Evolutionary conservation across 1,284 basidiomycete genomes (phyloP), one percentile per base, ranked within the genome.

Genomic region (Ganoderma lucidum): DNA sequence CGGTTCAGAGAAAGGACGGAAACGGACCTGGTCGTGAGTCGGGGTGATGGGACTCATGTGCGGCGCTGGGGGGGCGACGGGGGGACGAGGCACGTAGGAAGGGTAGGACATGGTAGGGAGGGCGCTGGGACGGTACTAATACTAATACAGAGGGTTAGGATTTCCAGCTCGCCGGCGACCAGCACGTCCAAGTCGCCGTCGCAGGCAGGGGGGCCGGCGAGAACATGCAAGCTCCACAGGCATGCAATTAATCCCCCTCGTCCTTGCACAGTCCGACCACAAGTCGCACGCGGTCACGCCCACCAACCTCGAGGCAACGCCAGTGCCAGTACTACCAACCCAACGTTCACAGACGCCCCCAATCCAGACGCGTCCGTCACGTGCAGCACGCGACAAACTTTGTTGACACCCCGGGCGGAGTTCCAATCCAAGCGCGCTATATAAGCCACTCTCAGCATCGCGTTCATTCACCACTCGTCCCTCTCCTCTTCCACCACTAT

Each of bases 371-470:
- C 74, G 74, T 76, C 63, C 37, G 67, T 78, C 77, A 78, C 77
- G 77, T 78, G 77, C 65, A 60, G 69, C 39, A 63, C 72, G 72
- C 74, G 69, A 63, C 69, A 3, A 65, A 51, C 48, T 72, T 78
- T 78, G 77, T 78, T 78, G 67, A 78, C 73, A 75, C 70, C 68
- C 39, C 39, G 59, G 72, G 66, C 78, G 79, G 78, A 80, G 78
- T 80, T 78, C 70, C 65, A 80, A 80, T 65, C 45, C 51, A 62
- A 61, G 70, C 78, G 77, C 77, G 78, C 75, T 78, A 77, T 78
- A 78, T 78, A 80, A 80, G 71, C 71, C 65, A 56, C 69, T 55
- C 72, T 72, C 68, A 62, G 70, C 73, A 71, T 76, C 76, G 78
- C 76, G 76, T 76, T 66, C 63, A 41, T 9, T 28, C 19, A 42